Evolutionary conservation across 176 grass and related monocot genomes (phyloP), one percentile per base, ranked within the genome.

Genomic region (Eleusine indica): DNA sequence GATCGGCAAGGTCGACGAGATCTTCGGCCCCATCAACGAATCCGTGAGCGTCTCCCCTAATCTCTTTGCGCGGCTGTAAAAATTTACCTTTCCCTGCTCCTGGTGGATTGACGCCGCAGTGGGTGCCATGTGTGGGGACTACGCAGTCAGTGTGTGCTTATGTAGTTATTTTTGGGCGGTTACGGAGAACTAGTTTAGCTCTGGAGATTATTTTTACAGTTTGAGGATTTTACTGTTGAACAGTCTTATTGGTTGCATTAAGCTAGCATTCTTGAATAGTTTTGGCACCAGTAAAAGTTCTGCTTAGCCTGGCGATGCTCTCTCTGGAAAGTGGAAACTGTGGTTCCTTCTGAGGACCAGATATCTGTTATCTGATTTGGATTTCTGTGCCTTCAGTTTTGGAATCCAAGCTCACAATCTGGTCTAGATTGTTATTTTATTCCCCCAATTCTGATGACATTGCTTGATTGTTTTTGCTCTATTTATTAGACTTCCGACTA

Each of bases 1-100:
- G 83, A 92, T 99, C 64, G 96, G 96, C 46, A 99, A 96, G 77
- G 96, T 99, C 44, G 96, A 99, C 74, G 96, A 99, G 78, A 99
- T 99, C 71, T 99, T 96, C 82, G 93, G 96, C 9, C 96, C 96
- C 76, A 99, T 96, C 74, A 99, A 99, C 42, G 96, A 99, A 96
- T 91, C 96, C 16, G 96, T 99, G 63, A 94, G 91, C 39, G 28
- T 6, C 48, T 58, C 51, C 46, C 18, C 37, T 37, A 28, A 21
- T 46, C 74, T 25, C 37, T 13, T 11, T 10, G 2, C 5, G 21
- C 43, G 19, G 12, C n/a, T 16, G 2, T 3, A 32, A 17, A 5
- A 16, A 0, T 15, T 17, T 30, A 29, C 17, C 52, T 69, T 76
- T 70, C 53, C 7, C 5, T 72, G 22, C 56, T 54, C 8, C 3